Percentiles rank a stretch among this genome's conserved stretches.
These are phyloP conservation scores for Takakia lepidozioides DNA, from an alignment of 225 moss, liverwort and hornwort species.

Conservation along the genomic window DNA sequence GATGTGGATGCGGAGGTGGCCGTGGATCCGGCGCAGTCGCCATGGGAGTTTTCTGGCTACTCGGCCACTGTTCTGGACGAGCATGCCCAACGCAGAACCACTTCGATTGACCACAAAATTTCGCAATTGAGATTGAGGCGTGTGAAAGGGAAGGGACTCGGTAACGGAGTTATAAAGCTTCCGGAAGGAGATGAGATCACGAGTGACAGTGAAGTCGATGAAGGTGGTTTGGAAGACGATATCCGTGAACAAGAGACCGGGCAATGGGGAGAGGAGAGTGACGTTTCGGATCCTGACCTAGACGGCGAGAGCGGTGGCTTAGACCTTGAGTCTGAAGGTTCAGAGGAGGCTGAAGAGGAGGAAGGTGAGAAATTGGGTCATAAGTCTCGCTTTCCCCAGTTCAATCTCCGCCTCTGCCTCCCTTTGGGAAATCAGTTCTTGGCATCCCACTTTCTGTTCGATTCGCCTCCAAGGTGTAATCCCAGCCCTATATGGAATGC, in stretches of 20 bases:
- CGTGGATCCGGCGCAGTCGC: conserved; percentile 22
- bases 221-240: conserved; percentile 5
- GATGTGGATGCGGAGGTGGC: conserved; percentile 39
- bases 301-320: conserved; percentile 3
- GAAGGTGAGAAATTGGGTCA: conserved; percentile 11
- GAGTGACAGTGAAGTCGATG: conserved; percentile 7
- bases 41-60: conserved; percentile 65
- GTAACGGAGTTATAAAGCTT: no score
- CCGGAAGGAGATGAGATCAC: conserved; percentile 8
- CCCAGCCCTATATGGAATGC: no score
- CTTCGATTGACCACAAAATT: conserved; percentile 66
- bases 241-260: background rate
- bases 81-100: conserved; percentile 38
- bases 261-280: conserved; percentile 3
- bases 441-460: no score
- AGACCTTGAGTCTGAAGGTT: conserved; percentile 1
- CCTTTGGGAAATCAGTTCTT: no score
- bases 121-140: conserved; percentile 34
- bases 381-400: no score
- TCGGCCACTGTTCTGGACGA: conserved; percentile 45
- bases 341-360: conserved; percentile 12
- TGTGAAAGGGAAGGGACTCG: conserved; percentile 9
- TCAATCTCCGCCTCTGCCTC: no score
- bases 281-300: conserved; percentile 6
- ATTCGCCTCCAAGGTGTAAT: no score